phyloP scores from a whole-genome alignment of 805 yeast species.

The Kazachstania taianensis region DNA sequence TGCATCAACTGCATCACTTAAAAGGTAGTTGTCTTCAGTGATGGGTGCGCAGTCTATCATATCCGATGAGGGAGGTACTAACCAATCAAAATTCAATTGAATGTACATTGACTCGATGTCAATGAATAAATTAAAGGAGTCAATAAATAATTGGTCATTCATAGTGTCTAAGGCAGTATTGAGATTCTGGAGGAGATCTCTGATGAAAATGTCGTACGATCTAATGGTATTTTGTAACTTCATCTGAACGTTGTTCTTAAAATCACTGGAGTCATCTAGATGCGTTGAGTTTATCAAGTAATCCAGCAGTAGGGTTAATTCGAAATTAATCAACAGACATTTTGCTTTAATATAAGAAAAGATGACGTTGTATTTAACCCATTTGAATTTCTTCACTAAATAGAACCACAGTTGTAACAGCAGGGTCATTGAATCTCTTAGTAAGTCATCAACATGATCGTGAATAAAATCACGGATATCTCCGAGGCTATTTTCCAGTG shows the following conservation, averaged over 20 bases:
- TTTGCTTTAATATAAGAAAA: slow-evolving; percentile 57
- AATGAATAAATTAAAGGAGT: slow-evolving; percentile 54
- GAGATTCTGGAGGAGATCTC: slow-evolving; percentile 46
- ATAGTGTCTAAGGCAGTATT: slow-evolving; percentile 42
- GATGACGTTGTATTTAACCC: slow-evolving; percentile 37
- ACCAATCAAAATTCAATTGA: slow-evolving; percentile 34
- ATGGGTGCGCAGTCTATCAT: too few species aligned
- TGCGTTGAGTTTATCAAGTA: slow-evolving; percentile 11
- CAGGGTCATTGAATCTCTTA: slow-evolving; percentile 38
- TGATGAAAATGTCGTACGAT: slow-evolving; percentile 51
- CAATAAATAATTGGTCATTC: slow-evolving; percentile 50
- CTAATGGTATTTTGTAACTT: slow-evolving; percentile 35
- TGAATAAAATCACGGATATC: slow-evolving; percentile 11
- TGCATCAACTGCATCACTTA: too few species aligned
- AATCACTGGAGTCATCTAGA: slow-evolving; percentile 9
- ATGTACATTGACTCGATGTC: slow-evolving; percentile 72
- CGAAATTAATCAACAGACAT: slow-evolving; percentile 53
- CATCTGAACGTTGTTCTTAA: slow-evolving; percentile 13
- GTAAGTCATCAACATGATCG: slow-evolving; percentile 32
- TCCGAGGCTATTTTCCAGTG: slow-evolving; percentile 9
- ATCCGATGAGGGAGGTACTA: too few species aligned
- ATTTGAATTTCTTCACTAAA: slow-evolving; percentile 9
- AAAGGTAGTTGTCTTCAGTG: too few species aligned
- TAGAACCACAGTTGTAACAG: slow-evolving; percentile 21
- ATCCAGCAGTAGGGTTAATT: slow-evolving; percentile 36